Conservation (phyloP, 2,329 filamentous ascomycete genomes). For the Zarea fungicola region DNA sequence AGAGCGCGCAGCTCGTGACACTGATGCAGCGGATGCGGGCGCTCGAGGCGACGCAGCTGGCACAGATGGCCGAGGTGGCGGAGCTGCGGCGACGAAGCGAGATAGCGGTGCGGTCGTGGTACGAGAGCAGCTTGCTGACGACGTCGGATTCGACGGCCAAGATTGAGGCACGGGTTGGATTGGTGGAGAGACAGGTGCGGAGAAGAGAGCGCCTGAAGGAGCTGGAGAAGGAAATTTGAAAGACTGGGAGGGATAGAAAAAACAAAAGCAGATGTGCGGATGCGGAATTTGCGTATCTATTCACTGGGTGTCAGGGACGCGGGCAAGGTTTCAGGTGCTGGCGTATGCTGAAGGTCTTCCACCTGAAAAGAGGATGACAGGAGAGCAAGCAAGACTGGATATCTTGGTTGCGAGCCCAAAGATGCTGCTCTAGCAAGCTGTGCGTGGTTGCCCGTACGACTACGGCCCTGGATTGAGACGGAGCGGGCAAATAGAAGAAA, state of each 20-base stretch:
- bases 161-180: conserved; percentile 62
- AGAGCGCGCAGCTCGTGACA: conserved; percentile 51
- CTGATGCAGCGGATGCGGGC: conserved; percentile 58
- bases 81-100: conserved; percentile 61
- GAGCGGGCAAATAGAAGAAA: too few species aligned
- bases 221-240: conserved; percentile 36
- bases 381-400: too few species aligned
- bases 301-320: too few species aligned
- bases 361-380: too few species aligned
- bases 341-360: too few species aligned
- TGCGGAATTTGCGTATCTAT: neutral
- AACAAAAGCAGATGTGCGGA: neutral
- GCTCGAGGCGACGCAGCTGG: conserved; percentile 53
- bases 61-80: conserved; percentile 58
- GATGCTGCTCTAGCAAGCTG: too few species aligned
- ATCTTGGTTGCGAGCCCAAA: too few species aligned
- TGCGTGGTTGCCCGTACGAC: too few species aligned
- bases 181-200: conserved; percentile 60
- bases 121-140: conserved; percentile 64
- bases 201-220: conserved; percentile 57
- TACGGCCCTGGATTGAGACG: too few species aligned
- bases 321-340: too few species aligned
- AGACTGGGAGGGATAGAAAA: neutral
- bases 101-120: conserved; percentile 61
- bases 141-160: conserved; percentile 65